These are phyloP conservation scores for Clavispora carvajalis DNA, from an alignment of 805 yeast genomes.

Conservation along the genomic window DNA sequence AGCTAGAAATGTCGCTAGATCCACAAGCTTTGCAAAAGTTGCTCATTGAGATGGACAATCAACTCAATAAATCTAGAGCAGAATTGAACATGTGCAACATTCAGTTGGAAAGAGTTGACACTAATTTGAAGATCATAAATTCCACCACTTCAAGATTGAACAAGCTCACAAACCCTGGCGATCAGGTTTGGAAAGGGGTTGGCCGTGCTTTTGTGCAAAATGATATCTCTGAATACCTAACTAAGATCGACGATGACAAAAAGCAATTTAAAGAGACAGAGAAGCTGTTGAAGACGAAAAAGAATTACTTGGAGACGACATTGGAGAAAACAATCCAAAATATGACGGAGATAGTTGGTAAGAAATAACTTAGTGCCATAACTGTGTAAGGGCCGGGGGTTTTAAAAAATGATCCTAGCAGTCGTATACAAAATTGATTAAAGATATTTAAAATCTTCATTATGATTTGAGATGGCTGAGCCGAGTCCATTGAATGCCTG, in stretches of 20 bases:
- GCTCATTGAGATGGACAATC: constrained; percentile 61
- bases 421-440: neutral
- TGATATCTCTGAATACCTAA: constrained; percentile 41
- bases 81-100: constrained; percentile 53
- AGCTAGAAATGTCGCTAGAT: constrained; percentile 34
- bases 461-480: no score
- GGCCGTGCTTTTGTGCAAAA: constrained; percentile 68
- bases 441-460: neutral
- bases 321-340: constrained; percentile 66
- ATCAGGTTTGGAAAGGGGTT: constrained; percentile 74
- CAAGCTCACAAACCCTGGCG: constrained; percentile 29
- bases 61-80: constrained; percentile 52
- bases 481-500: no score
- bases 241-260: constrained; percentile 47
- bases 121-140: constrained; percentile 48
- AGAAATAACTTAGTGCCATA: constrained; percentile 3
- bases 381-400: neutral
- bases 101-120: constrained; percentile 45
- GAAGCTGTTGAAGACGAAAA: constrained; percentile 59
- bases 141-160: constrained; percentile 54
- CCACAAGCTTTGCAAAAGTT: constrained; percentile 49
- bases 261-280: constrained; percentile 52
- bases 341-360: constrained; percentile 45
- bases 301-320: constrained; percentile 68
- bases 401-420: neutral